phyloP scores from a whole-genome alignment of 768 basidiomycete species.

The Lentinula raphanica region DNA sequence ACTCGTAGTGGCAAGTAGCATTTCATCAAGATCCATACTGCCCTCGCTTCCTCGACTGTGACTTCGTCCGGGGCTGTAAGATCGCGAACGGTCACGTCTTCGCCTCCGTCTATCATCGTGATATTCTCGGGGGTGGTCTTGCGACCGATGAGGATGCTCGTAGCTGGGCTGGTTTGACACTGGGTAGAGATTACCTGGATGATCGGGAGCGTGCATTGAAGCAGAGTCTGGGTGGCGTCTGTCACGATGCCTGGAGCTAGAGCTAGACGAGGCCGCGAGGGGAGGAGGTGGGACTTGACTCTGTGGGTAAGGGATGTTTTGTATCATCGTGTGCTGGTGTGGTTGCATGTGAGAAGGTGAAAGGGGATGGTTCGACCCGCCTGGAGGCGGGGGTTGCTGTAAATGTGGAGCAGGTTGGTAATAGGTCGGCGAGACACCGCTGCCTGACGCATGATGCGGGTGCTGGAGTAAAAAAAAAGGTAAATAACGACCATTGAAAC shows the following conservation, averaged over 20 bases:
- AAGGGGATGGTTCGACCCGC: background rate
- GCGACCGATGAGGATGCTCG: background rate
- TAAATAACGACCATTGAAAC: background rate
- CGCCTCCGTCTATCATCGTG: background rate
- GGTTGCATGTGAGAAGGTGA: background rate
- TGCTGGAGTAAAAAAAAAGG: background rate
- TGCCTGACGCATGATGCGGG: background rate
- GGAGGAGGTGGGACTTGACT: background rate
- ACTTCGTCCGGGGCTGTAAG: conserved; percentile 1
- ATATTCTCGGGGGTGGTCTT: background rate
- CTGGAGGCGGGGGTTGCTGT: background rate
- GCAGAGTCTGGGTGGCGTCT: background rate
- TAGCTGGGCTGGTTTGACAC: background rate
- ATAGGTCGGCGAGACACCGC: background rate
- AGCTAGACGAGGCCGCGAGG: background rate
- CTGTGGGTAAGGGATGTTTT: background rate
- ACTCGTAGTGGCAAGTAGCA: background rate
- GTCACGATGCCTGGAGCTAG: background rate
- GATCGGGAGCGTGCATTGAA: background rate
- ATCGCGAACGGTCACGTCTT: conserved; percentile 3
- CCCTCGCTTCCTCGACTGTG: conserved; percentile 1
- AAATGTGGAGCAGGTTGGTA: conserved; percentile 9
- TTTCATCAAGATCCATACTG: conserved; percentile 2
- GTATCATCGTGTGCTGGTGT: background rate
- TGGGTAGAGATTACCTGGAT: background rate